Evolutionary conservation across 345 rosid genomes (phyloP).

Genomic region (Brassica nigra): DNA sequence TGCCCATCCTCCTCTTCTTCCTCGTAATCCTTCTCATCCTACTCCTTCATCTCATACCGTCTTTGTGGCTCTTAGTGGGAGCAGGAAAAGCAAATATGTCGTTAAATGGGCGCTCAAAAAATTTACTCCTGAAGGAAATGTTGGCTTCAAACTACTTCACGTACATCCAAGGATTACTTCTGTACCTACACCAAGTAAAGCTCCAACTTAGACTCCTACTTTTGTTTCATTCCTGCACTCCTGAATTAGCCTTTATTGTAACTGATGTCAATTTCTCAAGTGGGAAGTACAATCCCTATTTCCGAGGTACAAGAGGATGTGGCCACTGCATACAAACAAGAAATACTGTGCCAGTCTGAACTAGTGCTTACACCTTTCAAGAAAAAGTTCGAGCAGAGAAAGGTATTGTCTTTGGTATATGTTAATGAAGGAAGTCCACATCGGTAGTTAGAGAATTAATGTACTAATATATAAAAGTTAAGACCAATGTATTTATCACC

Average conservation of each 20-base stretch:
- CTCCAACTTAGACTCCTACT: conserved; percentile 17
- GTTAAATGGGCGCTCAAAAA: conserved; percentile 62
- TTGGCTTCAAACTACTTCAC: conserved; percentile 65
- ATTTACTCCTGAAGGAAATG: conserved; percentile 56
- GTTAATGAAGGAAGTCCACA: not conserved
- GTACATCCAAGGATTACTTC: conserved; percentile 58
- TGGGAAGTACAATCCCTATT: conserved; percentile 73
- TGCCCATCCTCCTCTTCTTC: conserved; percentile 9
- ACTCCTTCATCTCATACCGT: conserved; percentile 39
- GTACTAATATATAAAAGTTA: too few species aligned
- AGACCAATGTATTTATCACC: not conserved
- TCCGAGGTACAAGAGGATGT: conserved; percentile 84
- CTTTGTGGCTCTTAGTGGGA: conserved; percentile 70
- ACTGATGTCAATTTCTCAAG: conserved; percentile 39
- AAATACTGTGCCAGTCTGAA: conserved; percentile 62
- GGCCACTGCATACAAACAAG: conserved; percentile 74
- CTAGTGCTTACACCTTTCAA: conserved; percentile 64
- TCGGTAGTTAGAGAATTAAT: not conserved
- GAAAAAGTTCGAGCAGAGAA: conserved; percentile 52
- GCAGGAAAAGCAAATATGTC: conserved; percentile 51
- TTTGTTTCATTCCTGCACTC: conserved; percentile 19
- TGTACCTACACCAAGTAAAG: conserved; percentile 91
- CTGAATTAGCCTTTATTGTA: not conserved
- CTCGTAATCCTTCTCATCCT: conserved; percentile 23
- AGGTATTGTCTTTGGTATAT: conserved; percentile 12